Percentiles rank a stretch among this genome's conserved stretches.
These are phyloP conservation scores for Raphanus raphanistrum DNA, from an alignment of 345 rosid genomes.

Conservation along the genomic window DNA sequence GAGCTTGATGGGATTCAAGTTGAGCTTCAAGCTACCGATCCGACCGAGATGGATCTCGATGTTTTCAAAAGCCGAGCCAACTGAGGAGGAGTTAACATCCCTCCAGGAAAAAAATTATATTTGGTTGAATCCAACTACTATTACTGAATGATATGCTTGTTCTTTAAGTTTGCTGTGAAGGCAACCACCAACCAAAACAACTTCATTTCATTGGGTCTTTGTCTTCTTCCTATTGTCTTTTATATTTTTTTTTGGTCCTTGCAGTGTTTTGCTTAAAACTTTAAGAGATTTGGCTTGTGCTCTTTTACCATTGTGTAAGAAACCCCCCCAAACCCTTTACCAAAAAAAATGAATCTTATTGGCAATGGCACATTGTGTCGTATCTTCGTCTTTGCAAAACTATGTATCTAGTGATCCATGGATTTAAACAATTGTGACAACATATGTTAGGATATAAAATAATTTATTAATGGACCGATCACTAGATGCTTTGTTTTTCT, in stretches of 20 bases:
- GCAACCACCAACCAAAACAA: constrained; percentile 39
- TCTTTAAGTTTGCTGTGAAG: constrained; percentile 36
- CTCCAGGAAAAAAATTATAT: not conserved
- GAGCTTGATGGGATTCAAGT: constrained; percentile 59
- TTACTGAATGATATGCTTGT: constrained; percentile 21
- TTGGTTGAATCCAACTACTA: constrained; percentile 23
- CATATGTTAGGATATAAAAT: not conserved
- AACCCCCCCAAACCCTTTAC: constrained; percentile 7
- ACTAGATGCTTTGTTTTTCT: not conserved
- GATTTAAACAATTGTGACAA: not conserved
- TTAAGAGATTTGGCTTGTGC: constrained; percentile 30
- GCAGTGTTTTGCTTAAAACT: constrained; percentile 21
- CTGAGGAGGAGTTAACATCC: constrained; percentile 19
- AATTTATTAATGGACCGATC: not conserved
- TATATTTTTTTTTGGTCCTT: constrained; percentile 8
- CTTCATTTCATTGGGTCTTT: constrained; percentile 36
- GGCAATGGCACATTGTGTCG: constrained; percentile 4
- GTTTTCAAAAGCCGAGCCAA: constrained; percentile 53
- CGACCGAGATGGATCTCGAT: constrained; percentile 63
- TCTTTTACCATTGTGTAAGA: constrained; percentile 29
- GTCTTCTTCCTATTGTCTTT: constrained; percentile 9
- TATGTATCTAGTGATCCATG: constrained; percentile 2
- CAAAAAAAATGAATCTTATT: constrained; percentile 17
- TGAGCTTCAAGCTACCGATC: constrained; percentile 67
- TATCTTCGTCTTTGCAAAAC: not conserved